These are phyloP conservation scores for Erucastrum elatum DNA, from an alignment of 345 rosid species.

Conservation along the genomic window DNA sequence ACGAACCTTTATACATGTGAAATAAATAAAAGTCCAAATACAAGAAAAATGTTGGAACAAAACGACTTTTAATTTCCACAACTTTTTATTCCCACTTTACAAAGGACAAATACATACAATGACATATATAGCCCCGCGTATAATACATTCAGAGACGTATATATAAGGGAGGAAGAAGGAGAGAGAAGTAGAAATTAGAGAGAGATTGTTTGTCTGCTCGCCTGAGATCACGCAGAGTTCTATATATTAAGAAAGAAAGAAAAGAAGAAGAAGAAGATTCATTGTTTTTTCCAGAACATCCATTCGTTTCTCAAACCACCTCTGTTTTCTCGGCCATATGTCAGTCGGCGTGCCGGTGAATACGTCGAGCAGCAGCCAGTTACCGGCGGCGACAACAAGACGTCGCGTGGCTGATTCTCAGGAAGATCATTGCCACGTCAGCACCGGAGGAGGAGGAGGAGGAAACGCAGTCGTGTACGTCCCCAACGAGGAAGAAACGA, in stretches of 20 bases:
- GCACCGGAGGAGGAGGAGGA: slow-evolving; percentile 15
- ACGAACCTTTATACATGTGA: slow-evolving; percentile 3
- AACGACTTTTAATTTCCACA: slow-evolving; percentile 12
- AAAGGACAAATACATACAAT: not conserved
- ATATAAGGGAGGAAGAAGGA: not conserved
- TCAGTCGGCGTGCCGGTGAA: slow-evolving; percentile 54
- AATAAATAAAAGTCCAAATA: slow-evolving; percentile 3
- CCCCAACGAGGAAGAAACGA: slow-evolving; percentile 41
- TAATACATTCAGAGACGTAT: not conserved
- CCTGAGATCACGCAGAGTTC: slow-evolving; percentile 34
- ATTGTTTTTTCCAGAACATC: not conserved
- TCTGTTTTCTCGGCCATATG: slow-evolving; percentile 43
- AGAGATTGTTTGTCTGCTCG: slow-evolving; percentile 35
- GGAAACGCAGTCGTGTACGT: slow-evolving; percentile 38
- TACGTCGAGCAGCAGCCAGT: slow-evolving; percentile 54
- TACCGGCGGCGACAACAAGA: slow-evolving; percentile 54
- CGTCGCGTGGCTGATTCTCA: slow-evolving; percentile 62
- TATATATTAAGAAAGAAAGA: not conserved
- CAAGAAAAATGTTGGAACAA: too few relatives aligned
- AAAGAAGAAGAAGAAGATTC: not conserved
- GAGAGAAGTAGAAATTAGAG: slow-evolving; percentile 3
- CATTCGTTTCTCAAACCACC: not conserved
- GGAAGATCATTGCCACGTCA: slow-evolving; percentile 39
- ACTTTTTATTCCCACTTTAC: not conserved
- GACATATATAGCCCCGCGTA: not conserved